phyloP scores from a whole-genome alignment of 176 grass and related monocot genomes.

The Stipa capillata region DNA sequence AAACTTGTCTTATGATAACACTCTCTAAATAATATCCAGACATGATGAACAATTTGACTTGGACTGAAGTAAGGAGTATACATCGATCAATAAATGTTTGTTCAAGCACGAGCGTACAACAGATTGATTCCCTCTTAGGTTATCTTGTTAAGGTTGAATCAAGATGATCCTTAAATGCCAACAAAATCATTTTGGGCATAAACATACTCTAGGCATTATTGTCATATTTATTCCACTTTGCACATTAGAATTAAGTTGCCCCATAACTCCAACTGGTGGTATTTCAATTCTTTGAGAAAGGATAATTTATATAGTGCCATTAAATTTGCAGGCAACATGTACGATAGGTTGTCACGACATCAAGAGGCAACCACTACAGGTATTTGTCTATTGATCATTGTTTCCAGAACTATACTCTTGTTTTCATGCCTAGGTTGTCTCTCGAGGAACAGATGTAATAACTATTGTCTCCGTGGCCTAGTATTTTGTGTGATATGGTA shows the following conservation, averaged over 20 bases:
- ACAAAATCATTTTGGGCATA: background rate
- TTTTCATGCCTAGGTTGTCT: no score
- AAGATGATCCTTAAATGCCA: no score
- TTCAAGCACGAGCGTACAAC: background rate
- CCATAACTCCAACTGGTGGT: background rate
- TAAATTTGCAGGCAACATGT: slow-evolving; percentile 22
- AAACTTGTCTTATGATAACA: background rate
- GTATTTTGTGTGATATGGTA: no score
- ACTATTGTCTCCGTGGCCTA: no score
- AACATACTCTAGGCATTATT: slow-evolving; percentile 7
- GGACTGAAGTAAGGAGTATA: background rate
- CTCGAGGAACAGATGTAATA: no score
- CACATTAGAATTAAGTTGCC: background rate
- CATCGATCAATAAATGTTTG: background rate
- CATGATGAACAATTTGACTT: background rate
- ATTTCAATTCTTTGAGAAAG: background rate
- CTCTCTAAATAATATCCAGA: background rate
- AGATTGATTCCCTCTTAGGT: background rate
- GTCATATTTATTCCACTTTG: background rate
- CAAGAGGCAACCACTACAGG: no score
- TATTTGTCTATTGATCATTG: no score
- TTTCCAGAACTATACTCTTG: no score
- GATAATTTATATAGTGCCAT: background rate
- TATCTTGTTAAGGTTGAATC: no score
- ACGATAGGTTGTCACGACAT: no score